phyloP scores from a whole-genome alignment of 2,329 filamentous ascomycete species.

The Pseudogymnoascus sp. region DNA sequence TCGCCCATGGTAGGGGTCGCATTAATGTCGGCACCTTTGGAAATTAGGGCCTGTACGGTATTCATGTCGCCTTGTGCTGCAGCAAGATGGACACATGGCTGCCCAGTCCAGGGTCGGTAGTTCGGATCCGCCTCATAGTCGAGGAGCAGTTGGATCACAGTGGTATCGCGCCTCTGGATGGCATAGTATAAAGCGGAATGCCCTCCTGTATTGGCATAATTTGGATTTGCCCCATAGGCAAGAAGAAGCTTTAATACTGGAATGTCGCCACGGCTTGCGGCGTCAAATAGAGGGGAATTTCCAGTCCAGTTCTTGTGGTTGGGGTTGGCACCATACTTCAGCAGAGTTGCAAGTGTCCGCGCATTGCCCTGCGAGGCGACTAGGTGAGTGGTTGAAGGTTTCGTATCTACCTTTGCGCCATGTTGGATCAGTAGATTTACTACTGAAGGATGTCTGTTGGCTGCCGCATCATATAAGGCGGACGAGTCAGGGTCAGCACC shows the following conservation, averaged over 20 bases:
- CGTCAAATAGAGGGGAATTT: conserved; percentile 11
- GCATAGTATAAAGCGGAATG: conserved; percentile 13
- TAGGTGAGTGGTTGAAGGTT: conserved; percentile 11
- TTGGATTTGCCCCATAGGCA: conserved; percentile 10
- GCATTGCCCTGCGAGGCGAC: conserved; percentile 13
- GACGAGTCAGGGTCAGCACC: conserved; percentile 13
- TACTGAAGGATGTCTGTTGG: conserved; percentile 6
- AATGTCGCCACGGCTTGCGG: conserved; percentile 12
- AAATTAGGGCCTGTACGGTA: not conserved
- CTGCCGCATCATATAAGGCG: conserved; percentile 12
- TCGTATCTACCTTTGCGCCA: conserved; percentile 13
- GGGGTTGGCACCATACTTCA: not conserved
- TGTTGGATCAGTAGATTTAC: conserved; percentile 15
- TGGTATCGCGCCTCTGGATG: conserved; percentile 11
- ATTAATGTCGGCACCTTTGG: not conserved
- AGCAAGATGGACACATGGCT: not conserved
- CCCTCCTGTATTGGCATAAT: conserved; percentile 5
- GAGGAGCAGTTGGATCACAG: conserved; percentile 13
- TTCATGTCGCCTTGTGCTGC: not conserved
- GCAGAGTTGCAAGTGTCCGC: not conserved
- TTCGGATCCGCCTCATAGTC: conserved; percentile 14
- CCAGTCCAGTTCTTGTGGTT: not conserved
- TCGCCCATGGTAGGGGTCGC: not conserved
- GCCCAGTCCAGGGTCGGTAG: not conserved
- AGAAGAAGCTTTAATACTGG: conserved; percentile 14